Conservation (phyloP, 129 eudicot species). For the Erigeron canadensis region DNA sequence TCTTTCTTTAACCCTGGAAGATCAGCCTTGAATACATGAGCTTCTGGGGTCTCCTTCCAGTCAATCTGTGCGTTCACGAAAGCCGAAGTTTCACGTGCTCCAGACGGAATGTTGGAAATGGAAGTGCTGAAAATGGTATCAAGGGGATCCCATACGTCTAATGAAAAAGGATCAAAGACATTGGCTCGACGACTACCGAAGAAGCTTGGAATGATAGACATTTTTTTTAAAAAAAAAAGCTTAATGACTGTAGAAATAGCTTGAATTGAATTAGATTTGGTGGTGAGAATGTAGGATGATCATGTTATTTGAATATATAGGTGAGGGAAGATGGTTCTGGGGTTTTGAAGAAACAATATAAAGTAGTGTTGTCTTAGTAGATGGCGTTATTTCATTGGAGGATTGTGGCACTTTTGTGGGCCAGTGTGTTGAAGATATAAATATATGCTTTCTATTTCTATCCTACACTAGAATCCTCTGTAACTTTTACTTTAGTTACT, state of each 20-base stretch:
- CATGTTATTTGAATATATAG: constrained; percentile 28
- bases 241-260: background rate
- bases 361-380: background rate
- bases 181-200: constrained; percentile 42
- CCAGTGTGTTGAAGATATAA: constrained; percentile 11
- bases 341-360: background rate
- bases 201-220: constrained; percentile 57
- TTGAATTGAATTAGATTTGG: background rate
- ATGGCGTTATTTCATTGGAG: background rate
- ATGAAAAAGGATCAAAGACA: constrained; percentile 36
- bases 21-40: constrained; percentile 45
- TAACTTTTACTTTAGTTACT: background rate
- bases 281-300: constrained; percentile 14
- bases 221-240: background rate
- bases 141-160: constrained; percentile 34
- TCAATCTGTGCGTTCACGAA: constrained; percentile 25
- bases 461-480: background rate
- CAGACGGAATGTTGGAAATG: constrained; percentile 5
- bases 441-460: background rate
- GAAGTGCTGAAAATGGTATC: constrained; percentile 22
- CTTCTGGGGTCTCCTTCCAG: constrained; percentile 47
- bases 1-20: constrained; percentile 48
- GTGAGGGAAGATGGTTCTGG: constrained; percentile 36
- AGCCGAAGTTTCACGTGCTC: constrained; percentile 18
- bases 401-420: constrained; percentile 27